A percentile compares a stretch with the other conserved stretches of the same genome.
These are phyloP conservation scores for Glarea lozoyensis DNA, from an alignment of 495 filamentous ascomycete species.

Conservation along the genomic window DNA sequence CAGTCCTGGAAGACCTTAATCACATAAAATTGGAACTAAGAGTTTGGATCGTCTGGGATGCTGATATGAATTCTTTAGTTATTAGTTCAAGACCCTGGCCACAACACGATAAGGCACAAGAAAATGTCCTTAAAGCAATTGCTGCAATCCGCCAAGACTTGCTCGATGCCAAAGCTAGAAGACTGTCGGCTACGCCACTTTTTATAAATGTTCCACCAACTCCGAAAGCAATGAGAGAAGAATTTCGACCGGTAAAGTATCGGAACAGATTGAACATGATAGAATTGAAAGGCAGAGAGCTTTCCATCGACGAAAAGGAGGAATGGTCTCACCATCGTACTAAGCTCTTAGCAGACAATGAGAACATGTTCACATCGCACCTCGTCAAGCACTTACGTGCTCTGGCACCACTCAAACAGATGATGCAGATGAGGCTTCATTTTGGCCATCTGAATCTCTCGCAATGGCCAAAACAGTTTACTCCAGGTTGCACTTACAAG, in stretches of 20 bases:
- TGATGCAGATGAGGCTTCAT: conserved; percentile 44
- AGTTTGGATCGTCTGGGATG: conserved; percentile 28
- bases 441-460: conserved; percentile 46
- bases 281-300: conserved; percentile 4
- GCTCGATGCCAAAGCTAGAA: conserved; percentile 26
- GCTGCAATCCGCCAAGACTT: conserved; percentile 27
- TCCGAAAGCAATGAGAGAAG: conserved; percentile 2
- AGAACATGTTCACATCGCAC: conserved; percentile 9
- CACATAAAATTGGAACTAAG: conserved; percentile 27
- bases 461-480: conserved; percentile 22
- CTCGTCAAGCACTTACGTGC: conserved; percentile 18
- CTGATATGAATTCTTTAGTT: conserved; percentile 23
- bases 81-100: conserved; percentile 21
- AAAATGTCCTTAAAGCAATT: conserved; percentile 26
- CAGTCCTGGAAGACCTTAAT: conserved; percentile 37
- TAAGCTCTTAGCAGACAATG: not conserved
- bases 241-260: conserved; percentile 4
- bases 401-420: conserved; percentile 20
- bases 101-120: conserved; percentile 7
- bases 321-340: conserved; percentile 4
- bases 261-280: not conserved
- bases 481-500: conserved; percentile 28
- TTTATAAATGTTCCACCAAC: conserved; percentile 34
- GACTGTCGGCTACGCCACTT: conserved; percentile 22
- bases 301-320: not conserved